Conservation (phyloP, 352 stramenopile species). For the Globisporangium uncinulatum region DNA sequence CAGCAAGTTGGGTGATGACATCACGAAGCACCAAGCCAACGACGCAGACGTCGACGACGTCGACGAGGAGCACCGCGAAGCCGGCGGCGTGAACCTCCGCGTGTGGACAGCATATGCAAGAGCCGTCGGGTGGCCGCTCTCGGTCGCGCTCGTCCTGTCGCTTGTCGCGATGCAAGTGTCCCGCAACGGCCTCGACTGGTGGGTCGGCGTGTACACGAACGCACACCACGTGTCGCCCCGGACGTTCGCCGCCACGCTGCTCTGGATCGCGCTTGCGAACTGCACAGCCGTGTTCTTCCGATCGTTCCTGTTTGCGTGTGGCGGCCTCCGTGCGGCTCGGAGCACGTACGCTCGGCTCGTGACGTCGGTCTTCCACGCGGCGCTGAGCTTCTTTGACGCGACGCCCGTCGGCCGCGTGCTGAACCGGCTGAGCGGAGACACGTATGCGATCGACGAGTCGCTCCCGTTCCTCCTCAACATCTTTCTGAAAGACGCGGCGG, state of each 20-base stretch:
- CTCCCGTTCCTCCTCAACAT: slow-evolving; percentile 88
- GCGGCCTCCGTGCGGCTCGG: slow-evolving; percentile 62
- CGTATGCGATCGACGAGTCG: slow-evolving; percentile 81
- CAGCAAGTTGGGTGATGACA: no score
- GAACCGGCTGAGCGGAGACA: slow-evolving; percentile 77
- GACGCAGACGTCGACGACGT: neutral
- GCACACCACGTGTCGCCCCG: slow-evolving; percentile 33
- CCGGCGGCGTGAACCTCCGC: slow-evolving; percentile 37
- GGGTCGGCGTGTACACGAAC: slow-evolving; percentile 80
- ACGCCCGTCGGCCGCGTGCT: slow-evolving; percentile 67
- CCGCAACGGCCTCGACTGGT: slow-evolving; percentile 76
- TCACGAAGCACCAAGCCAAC: no score
- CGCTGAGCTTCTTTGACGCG: slow-evolving; percentile 62
- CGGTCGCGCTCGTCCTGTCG: slow-evolving; percentile 40
- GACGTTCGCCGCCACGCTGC: slow-evolving; percentile 48
- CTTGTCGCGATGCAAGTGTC: slow-evolving; percentile 73
- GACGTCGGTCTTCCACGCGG: slow-evolving; percentile 40
- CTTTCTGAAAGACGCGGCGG: slow-evolving; percentile 75
- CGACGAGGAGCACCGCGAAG: slow-evolving; percentile 54
- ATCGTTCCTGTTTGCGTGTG: slow-evolving; percentile 83
- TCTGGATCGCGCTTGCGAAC: slow-evolving; percentile 65
- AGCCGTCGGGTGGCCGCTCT: slow-evolving; percentile 42
- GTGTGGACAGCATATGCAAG: slow-evolving; percentile 62
- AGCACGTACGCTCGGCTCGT: slow-evolving; percentile 55
- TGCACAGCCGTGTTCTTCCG: slow-evolving; percentile 62